Conservation (phyloP, 2,329 filamentous ascomycete genomes). For the Didymella keratinophila region DNA sequence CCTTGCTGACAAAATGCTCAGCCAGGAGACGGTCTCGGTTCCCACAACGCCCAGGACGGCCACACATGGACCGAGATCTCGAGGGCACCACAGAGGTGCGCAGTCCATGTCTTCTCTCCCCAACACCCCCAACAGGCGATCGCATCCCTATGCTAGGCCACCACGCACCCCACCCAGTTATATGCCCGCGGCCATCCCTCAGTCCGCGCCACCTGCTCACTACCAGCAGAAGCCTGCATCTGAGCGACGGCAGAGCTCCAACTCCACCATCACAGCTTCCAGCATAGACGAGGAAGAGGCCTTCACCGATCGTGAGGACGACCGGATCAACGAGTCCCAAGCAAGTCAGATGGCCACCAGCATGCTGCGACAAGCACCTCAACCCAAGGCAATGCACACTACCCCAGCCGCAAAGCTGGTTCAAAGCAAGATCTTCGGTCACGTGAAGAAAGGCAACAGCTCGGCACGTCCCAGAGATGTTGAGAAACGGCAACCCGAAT, state of each 20-base stretch:
- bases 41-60: constrained; percentile 72
- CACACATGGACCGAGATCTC: constrained; percentile 56
- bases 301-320: constrained; percentile 69
- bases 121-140: constrained; percentile 69
- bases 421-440: constrained; percentile 70
- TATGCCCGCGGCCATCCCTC: constrained; percentile 43
- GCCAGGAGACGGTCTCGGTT: constrained; percentile 77
- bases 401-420: constrained; percentile 46
- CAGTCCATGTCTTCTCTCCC: constrained; percentile 88
- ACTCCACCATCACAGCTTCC: constrained; percentile 59
- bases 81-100: constrained; percentile 74
- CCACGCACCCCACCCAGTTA: constrained; percentile 56
- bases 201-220: constrained; percentile 53
- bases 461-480: constrained; percentile 41
- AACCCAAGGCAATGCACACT: constrained; percentile 46
- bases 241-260: constrained; percentile 72
- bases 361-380: constrained; percentile 70
- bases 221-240: constrained; percentile 42
- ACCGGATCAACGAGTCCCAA: constrained; percentile 75
- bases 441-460: constrained; percentile 63
- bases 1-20: constrained; percentile 76
- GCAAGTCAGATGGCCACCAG: constrained; percentile 79
- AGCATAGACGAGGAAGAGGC: constrained; percentile 54
- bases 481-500: constrained; percentile 44
- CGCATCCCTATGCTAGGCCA: constrained; percentile 66